phyloP scores from a whole-genome alignment of 805 yeast species.

The Maudiozyma serrabonitensis region DNA sequence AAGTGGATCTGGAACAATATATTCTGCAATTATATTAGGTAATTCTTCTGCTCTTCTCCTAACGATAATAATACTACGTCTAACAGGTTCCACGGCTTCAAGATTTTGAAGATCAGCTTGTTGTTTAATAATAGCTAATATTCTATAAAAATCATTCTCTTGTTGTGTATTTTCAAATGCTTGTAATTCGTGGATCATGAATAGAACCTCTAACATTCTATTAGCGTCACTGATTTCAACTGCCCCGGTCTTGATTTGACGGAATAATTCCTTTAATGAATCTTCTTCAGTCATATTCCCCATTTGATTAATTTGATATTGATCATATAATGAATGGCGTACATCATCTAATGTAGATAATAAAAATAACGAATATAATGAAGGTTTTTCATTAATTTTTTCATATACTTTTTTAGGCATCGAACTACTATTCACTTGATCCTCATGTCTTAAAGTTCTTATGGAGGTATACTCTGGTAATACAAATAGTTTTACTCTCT shows the following conservation, averaged over 20 bases:
- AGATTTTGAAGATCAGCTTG: background rate
- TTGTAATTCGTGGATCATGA: background rate
- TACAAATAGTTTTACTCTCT: background rate
- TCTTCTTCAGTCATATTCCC: conserved; percentile 4
- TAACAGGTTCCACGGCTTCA: background rate
- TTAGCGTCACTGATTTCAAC: background rate
- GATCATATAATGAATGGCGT: background rate
- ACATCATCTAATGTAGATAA: background rate
- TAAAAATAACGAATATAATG: background rate
- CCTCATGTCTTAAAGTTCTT: background rate
- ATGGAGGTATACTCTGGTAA: background rate
- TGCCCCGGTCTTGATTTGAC: background rate
- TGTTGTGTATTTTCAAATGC: background rate
- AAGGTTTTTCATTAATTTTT: background rate
- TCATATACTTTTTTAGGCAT: background rate
- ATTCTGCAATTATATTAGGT: conserved; percentile 3
- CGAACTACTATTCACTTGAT: background rate
- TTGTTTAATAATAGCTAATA: background rate
- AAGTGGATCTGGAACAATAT: conserved; percentile 17
- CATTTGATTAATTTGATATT: conserved; percentile 1
- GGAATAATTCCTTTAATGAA: conserved; percentile 3
- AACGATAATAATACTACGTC: background rate
- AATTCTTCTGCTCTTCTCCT: background rate
- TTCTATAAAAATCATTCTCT: background rate
- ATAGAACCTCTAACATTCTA: background rate